Conservation (phyloP, 2,329 filamentous ascomycete species). For the Penicillium digitatum region DNA sequence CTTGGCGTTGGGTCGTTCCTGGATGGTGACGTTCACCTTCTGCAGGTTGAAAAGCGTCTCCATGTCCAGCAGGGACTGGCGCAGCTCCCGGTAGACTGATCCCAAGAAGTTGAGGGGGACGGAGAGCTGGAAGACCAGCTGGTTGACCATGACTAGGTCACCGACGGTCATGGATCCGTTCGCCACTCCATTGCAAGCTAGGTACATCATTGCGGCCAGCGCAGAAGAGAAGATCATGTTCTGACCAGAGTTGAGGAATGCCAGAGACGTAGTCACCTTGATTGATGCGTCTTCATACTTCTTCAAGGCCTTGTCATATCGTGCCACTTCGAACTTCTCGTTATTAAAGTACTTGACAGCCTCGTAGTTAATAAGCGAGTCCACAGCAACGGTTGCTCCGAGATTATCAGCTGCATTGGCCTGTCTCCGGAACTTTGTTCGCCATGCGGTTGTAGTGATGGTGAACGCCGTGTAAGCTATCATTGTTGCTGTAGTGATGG, state of each 20-base stretch:
- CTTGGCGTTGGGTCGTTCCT: conserved; percentile 70
- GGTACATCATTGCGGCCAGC: conserved; percentile 95
- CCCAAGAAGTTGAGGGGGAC: conserved; percentile 96
- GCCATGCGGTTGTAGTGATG: conserved; percentile 92
- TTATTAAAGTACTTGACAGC: conserved; percentile 99
- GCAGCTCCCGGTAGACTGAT: conserved; percentile 93
- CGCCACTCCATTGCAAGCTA: conserved; percentile 85
- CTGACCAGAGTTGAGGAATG: conserved; percentile 89
- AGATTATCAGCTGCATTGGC: conserved; percentile 96
- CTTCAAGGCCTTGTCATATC: conserved; percentile 82
- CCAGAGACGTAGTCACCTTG: conserved; percentile 90
- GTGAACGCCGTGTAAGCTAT: conserved; percentile 93
- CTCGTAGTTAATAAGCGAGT: conserved; percentile 97
- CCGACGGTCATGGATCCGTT: conserved; percentile 79
- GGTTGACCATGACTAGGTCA: conserved; percentile 97
- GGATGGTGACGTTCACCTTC: conserved; percentile 87
- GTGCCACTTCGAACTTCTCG: conserved; percentile 84
- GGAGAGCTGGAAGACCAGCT: conserved; percentile 95
- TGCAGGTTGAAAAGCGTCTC: conserved; percentile 96
- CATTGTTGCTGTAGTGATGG: conserved; percentile 89
- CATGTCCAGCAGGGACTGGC: conserved; percentile 95
- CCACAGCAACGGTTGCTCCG: conserved; percentile 89
- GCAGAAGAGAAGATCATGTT: conserved; percentile 96
- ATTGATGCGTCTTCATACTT: conserved; percentile 92
- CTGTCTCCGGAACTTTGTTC: conserved; percentile 91